phyloP scores from a whole-genome alignment of 148 eudicot genomes.

The Linanthus parryae region DNA sequence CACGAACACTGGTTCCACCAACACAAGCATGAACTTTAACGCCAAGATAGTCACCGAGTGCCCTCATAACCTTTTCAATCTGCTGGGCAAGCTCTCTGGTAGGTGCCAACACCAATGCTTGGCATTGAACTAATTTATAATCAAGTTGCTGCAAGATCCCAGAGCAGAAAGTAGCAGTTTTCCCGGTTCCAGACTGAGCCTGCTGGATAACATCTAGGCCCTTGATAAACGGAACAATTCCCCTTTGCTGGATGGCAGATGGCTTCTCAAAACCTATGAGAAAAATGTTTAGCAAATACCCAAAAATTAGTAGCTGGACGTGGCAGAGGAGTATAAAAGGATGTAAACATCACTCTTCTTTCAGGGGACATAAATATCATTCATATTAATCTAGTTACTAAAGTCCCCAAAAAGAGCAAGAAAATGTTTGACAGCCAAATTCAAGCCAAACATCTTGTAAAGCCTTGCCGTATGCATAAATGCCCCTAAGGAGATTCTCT shows the following conservation, averaged over 20 bases:
- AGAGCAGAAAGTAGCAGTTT: slow-evolving; percentile 28
- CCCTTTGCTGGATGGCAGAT: slow-evolving; percentile 30
- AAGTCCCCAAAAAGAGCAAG: no score
- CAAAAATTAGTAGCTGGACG: no score
- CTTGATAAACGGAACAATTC: slow-evolving; percentile 29
- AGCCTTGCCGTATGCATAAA: slow-evolving; percentile 22
- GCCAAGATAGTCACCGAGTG: slow-evolving; percentile 30
- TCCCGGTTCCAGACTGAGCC: slow-evolving; percentile 33
- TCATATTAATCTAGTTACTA: no score
- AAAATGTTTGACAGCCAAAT: no score
- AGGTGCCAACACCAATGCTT: slow-evolving; percentile 28
- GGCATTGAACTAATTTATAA: slow-evolving; percentile 19
- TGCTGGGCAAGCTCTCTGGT: slow-evolving; percentile 33
- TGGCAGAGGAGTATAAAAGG: not conserved
- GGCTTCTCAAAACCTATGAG: slow-evolving; percentile 33
- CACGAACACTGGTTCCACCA: slow-evolving; percentile 29
- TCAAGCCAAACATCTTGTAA: no score
- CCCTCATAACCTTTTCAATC: slow-evolving; percentile 30
- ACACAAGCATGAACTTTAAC: slow-evolving; percentile 35
- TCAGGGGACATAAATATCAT: no score
- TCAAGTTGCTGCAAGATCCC: slow-evolving; percentile 27
- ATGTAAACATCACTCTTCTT: not conserved
- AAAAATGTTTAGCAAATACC: no score
- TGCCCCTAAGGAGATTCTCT: slow-evolving; percentile 29
- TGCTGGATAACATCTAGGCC: slow-evolving; percentile 33